A percentile compares a stretch with the other conserved stretches of the same genome.
Evolutionary conservation across 805 yeast genomes (phyloP).

Genomic region (Saccharomycopsis guyanensis): DNA sequence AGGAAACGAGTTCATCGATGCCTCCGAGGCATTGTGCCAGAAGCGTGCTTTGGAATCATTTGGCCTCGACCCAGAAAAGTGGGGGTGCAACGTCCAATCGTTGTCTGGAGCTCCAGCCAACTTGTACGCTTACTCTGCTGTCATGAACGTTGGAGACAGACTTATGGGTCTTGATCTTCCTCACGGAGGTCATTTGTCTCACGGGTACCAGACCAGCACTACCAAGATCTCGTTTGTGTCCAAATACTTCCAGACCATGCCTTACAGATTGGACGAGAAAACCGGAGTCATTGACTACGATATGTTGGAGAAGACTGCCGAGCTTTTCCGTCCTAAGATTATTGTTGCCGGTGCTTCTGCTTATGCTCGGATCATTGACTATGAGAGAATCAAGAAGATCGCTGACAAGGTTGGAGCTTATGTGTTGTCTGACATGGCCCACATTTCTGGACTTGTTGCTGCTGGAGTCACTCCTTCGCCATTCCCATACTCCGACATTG

Average conservation of each 20-base stretch:
- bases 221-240: conserved; percentile 90
- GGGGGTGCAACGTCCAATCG: conserved; percentile 99
- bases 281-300: conserved; percentile 97
- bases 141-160: conserved; percentile 93
- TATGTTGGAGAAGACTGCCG: conserved; percentile 83
- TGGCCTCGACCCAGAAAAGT: conserved; percentile 64
- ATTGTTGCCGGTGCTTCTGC: conserved; percentile 98
- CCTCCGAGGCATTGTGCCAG: conserved; percentile 88
- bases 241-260: conserved; percentile 97
- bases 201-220: conserved; percentile 93
- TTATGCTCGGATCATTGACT: conserved; percentile 92
- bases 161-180: conserved; percentile 97
- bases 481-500: conserved; percentile 94
- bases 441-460: conserved; percentile 90
- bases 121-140: conserved; percentile 91
- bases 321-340: conserved; percentile 90
- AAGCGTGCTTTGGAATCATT: conserved; percentile 91
- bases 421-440: conserved; percentile 96
- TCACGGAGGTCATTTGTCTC: conserved; percentile 98
- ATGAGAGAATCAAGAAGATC: conserved; percentile 91
- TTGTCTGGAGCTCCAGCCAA: conserved; percentile 97
- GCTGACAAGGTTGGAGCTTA: conserved; percentile 98
- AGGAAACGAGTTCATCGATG: conserved; percentile 95
- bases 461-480: conserved; percentile 96
- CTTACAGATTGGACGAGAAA: conserved; percentile 84